Percentiles rank a stretch among this genome's conserved stretches.
These are phyloP conservation scores for Aspergillus homomorphus DNA, from an alignment of 495 filamentous ascomycete species.

Conservation along the genomic window DNA sequence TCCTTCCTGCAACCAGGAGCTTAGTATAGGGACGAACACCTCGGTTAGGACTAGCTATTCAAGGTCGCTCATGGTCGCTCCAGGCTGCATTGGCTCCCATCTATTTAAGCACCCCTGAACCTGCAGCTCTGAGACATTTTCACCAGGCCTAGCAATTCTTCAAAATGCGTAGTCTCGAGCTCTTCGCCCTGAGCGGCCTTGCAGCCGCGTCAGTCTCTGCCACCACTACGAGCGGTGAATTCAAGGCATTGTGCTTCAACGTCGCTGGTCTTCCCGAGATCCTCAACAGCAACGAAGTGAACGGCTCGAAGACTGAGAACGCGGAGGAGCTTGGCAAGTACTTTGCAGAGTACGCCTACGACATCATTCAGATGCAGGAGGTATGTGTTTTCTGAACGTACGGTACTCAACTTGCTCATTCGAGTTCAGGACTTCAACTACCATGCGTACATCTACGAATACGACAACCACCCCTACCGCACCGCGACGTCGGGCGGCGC, in stretches of 20 bases:
- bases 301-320: constrained; percentile 53
- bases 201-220: neutral
- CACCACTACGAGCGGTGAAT: constrained; percentile 18
- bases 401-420: neutral
- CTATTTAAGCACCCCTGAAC: neutral
- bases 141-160: neutral
- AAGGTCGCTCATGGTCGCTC: neutral
- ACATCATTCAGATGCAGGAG: constrained; percentile 62
- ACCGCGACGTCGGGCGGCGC: constrained; percentile 60
- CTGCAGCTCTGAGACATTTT: neutral
- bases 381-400: constrained; percentile 14
- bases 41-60: neutral
- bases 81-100: neutral
- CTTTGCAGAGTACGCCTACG: constrained; percentile 51
- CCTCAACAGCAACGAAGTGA: constrained; percentile 50
- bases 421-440: constrained; percentile 57
- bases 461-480: constrained; percentile 54
- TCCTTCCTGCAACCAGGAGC: neutral
- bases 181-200: neutral
- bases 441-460: constrained; percentile 55
- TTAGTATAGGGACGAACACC: neutral
- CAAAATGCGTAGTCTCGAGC: neutral
- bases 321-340: constrained; percentile 45
- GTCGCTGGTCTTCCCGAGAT: constrained; percentile 57
- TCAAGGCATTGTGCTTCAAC: constrained; percentile 57